phyloP scores from a whole-genome alignment of 257 asterid species.

The Rubia yunnanensis region DNA sequence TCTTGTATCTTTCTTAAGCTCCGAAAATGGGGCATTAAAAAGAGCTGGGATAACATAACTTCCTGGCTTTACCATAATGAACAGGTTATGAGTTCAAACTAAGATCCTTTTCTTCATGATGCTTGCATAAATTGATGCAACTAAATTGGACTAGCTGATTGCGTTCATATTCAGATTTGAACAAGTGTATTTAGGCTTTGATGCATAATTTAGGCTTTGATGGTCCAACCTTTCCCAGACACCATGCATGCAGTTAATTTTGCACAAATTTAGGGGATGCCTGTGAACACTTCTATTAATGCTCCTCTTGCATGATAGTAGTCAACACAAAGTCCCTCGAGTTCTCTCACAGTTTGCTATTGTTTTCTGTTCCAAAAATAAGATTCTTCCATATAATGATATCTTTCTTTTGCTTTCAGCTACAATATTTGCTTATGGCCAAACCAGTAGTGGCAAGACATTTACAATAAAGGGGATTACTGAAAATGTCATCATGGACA shows the following conservation, averaged over 20 bases:
- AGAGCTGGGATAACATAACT: too few species aligned
- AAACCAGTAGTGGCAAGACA: constrained; percentile 96
- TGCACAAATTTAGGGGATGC: not conserved
- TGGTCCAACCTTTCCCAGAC: too few species aligned
- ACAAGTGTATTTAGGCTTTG: too few species aligned
- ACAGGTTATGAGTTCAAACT: too few species aligned
- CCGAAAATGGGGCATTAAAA: too few species aligned
- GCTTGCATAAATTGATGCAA: too few species aligned
- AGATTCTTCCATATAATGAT: constrained; percentile 4
- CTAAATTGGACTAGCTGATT: too few species aligned
- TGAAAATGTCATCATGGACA: constrained; percentile 75
- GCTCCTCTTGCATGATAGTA: not conserved
- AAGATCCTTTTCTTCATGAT: too few species aligned
- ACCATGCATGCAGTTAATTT: not conserved
- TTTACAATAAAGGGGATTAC: constrained; percentile 94
- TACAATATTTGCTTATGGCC: constrained; percentile 92
- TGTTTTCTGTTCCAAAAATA: not conserved
- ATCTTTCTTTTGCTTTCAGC: constrained; percentile 39
- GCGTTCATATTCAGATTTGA: too few species aligned
- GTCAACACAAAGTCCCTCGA: not conserved
- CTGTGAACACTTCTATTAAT: not conserved
- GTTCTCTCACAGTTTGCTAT: not conserved
- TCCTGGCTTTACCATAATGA: too few species aligned
- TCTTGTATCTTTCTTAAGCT: too few species aligned
- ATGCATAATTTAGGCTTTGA: too few species aligned